phyloP scores from a whole-genome alignment of 768 basidiomycete species.

The Lentinula guzmanii region DNA sequence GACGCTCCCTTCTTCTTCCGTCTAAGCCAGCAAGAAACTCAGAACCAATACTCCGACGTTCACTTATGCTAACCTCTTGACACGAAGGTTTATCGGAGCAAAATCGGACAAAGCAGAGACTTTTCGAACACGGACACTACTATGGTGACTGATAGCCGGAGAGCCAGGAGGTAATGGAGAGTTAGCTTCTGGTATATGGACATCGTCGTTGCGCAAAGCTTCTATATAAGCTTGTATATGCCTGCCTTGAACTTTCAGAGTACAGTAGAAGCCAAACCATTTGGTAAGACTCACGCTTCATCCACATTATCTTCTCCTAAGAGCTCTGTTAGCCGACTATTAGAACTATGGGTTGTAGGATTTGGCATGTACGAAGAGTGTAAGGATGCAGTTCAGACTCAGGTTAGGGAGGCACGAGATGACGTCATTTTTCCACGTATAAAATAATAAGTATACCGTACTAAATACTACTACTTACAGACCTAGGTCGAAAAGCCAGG shows the following conservation, averaged over 20 bases:
- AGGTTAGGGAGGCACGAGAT: too few relatives aligned
- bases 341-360: background rate
- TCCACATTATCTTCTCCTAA: constrained; percentile 59
- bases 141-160: constrained; percentile 21
- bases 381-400: too few relatives aligned
- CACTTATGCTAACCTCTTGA: constrained; percentile 54
- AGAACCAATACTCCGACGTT: background rate
- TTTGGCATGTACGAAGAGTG: background rate
- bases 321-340: constrained; percentile 13
- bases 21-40: constrained; percentile 2
- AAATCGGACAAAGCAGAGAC: constrained; percentile 83
- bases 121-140: constrained; percentile 58
- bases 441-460: too few relatives aligned
- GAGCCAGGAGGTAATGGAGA: constrained; percentile 35
- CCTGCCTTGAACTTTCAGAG: constrained; percentile 16
- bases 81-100: constrained; percentile 82
- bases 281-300: constrained; percentile 48
- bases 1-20: constrained; percentile 23
- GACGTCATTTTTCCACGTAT: too few relatives aligned
- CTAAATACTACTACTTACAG: too few relatives aligned
- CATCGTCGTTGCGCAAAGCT: constrained; percentile 63
- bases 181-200: constrained; percentile 27
- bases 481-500: background rate
- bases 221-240: constrained; percentile 72
- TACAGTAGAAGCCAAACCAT: background rate